Evolutionary conservation across 768 basidiomycete genomes (phyloP).

Genomic region (Mycena chlorophos): DNA sequence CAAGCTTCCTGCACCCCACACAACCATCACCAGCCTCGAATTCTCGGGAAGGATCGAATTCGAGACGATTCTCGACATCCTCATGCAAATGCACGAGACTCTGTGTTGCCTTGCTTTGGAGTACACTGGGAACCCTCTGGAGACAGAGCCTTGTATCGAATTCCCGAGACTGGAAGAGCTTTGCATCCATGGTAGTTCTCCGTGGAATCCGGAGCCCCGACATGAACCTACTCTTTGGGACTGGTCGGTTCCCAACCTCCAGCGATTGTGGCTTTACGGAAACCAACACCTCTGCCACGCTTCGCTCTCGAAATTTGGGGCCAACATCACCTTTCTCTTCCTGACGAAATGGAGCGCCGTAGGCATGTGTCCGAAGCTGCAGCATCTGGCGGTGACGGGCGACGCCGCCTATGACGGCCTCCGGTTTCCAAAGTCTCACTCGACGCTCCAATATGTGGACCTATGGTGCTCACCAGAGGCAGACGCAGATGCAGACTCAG

Average conservation of each 20-base stretch:
- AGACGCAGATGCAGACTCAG: not conserved
- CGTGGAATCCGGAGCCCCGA: not conserved
- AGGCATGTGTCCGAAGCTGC: not conserved
- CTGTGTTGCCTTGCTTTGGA: not conserved
- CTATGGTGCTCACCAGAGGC: not conserved
- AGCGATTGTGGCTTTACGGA: not conserved
- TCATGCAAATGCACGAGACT: not conserved
- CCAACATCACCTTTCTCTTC: not conserved
- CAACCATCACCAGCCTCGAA: conserved; percentile 2
- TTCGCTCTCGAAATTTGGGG: not conserved
- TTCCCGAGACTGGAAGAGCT: conserved; percentile 2
- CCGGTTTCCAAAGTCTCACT: not conserved
- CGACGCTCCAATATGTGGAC: not conserved
- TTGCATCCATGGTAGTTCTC: not conserved
- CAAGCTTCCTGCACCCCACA: not conserved
- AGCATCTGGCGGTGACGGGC: not conserved
- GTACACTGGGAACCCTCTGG: not conserved
- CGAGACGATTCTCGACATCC: not conserved
- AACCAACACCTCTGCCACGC: not conserved
- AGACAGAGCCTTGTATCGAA: not conserved
- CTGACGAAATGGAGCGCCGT: not conserved
- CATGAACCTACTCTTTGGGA: not conserved
- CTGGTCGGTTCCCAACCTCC: conserved; percentile 2
- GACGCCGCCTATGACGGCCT: not conserved
- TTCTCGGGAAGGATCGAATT: not conserved